Conservation (phyloP, 2,329 filamentous ascomycete species). For the Sphaerulina vaccinii region DNA sequence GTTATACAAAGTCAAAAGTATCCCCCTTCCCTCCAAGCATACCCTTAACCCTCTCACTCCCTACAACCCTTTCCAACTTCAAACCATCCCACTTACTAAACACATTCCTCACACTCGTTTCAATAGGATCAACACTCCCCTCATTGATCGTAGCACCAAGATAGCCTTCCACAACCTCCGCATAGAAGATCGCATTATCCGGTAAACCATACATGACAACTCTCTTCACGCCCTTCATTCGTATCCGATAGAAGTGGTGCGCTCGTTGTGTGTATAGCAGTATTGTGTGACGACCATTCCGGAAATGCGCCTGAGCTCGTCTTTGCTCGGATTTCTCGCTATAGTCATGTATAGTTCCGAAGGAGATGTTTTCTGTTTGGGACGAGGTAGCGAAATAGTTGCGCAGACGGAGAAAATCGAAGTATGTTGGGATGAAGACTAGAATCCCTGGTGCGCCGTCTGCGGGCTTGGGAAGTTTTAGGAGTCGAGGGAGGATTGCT, state of each 20-base stretch:
- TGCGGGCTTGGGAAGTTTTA: conserved; percentile 64
- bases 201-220: conserved; percentile 90
- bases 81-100: conserved; percentile 90
- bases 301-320: conserved; percentile 82
- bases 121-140: conserved; percentile 55
- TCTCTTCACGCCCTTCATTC: conserved; percentile 73
- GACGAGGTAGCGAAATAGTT: conserved; percentile 81
- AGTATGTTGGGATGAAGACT: conserved; percentile 87
- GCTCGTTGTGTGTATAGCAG: conserved; percentile 90
- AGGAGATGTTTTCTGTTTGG: conserved; percentile 59
- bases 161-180: conserved; percentile 70
- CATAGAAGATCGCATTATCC: conserved; percentile 81
- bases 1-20: conserved; percentile 90
- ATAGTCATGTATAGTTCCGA: conserved; percentile 88
- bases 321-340: conserved; percentile 74
- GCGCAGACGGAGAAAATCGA: conserved; percentile 89
- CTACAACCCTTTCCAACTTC: conserved; percentile 84
- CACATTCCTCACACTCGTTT: conserved; percentile 54
- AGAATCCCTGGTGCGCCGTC: conserved; percentile 63
- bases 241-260: conserved; percentile 94
- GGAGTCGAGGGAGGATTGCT: conserved; percentile 72
- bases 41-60: conserved; percentile 72
- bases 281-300: conserved; percentile 76
- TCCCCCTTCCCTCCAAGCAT: conserved; percentile 73
- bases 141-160: conserved; percentile 56